phyloP scores from a whole-genome alignment of 2,329 filamentous ascomycete species.

The Pestalotiopsis sp. region DNA sequence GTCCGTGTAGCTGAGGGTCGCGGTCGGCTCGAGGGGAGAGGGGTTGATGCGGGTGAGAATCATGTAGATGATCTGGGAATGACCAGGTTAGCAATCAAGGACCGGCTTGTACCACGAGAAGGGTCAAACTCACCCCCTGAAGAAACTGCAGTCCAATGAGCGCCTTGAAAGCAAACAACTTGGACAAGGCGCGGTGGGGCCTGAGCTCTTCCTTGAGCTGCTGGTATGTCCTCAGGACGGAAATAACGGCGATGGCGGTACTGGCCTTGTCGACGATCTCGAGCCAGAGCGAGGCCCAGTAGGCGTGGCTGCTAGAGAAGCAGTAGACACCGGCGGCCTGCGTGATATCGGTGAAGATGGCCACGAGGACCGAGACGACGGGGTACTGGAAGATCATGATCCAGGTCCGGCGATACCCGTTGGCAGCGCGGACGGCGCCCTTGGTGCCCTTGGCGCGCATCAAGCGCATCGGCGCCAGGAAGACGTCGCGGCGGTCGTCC shows the following conservation, averaged over 20 bases:
- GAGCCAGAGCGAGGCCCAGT: conserved; percentile 35
- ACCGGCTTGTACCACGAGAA: background rate
- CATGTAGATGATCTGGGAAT: conserved; percentile 21
- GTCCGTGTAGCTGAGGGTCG: conserved; percentile 20
- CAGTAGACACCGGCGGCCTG: conserved; percentile 33
- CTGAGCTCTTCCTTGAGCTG: conserved; percentile 22
- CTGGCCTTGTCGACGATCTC: conserved; percentile 28
- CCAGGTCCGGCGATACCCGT: conserved; percentile 33
- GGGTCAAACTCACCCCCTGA: conserved; percentile 18
- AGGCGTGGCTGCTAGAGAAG: conserved; percentile 27
- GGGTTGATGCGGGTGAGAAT: conserved; percentile 20
- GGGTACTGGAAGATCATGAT: conserved; percentile 44
- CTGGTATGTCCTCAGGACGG: conserved; percentile 24
- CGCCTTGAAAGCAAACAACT: conserved; percentile 31
- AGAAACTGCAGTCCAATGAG: conserved; percentile 27
- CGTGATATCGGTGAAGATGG: conserved; percentile 38
- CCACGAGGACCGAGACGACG: conserved; percentile 39
- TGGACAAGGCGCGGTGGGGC: conserved; percentile 25
- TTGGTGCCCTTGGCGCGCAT: conserved; percentile 28
- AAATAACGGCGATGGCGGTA: conserved; percentile 25
- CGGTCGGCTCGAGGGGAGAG: conserved; percentile 17
- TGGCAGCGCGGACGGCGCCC: conserved; percentile 15
- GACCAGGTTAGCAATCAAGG: background rate
- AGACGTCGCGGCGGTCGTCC: conserved; percentile 33
- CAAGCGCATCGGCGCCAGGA: conserved; percentile 38